These are phyloP conservation scores for Tulasnella sp. DNA, from an alignment of 768 basidiomycete genomes.

Conservation along the genomic window DNA sequence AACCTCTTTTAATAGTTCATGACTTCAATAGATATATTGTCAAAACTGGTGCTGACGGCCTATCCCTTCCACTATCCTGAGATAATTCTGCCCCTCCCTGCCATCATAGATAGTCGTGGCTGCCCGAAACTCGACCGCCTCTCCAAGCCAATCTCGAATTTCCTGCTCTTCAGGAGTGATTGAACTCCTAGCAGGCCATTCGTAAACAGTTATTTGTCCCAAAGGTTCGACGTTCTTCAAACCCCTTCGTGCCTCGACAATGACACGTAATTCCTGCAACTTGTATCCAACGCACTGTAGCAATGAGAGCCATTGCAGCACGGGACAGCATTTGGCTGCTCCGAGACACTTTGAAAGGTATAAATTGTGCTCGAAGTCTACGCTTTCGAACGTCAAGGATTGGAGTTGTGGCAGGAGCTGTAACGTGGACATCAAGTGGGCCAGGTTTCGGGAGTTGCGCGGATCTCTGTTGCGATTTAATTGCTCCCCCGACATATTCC, in stretches of 20 bases:
- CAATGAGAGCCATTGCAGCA: not conserved
- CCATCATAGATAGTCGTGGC: not conserved
- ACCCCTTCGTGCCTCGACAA: not conserved
- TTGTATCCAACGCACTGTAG: not conserved
- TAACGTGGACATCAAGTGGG: not conserved
- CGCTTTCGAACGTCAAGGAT: not conserved
- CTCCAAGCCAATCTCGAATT: not conserved
- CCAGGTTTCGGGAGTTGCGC: not conserved
- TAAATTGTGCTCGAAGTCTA: not conserved
- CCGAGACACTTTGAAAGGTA: not conserved
- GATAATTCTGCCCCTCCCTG: not conserved
- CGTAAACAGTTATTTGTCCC: not conserved
- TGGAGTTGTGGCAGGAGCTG: not conserved
- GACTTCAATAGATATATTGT: no score
- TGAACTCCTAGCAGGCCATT: not conserved
- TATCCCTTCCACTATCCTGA: not conserved
- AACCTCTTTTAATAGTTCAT: not conserved
- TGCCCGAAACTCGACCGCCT: not conserved
- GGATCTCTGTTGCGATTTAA: not conserved
- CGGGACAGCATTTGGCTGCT: not conserved
- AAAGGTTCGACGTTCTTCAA: not conserved
- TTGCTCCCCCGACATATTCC: not conserved
- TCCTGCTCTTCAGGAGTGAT: not conserved
- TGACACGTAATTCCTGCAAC: not conserved
- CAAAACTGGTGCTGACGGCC: not conserved